Evolutionary conservation across 441 rosid genomes (phyloP).

Genomic region (Hura crepitans): DNA sequence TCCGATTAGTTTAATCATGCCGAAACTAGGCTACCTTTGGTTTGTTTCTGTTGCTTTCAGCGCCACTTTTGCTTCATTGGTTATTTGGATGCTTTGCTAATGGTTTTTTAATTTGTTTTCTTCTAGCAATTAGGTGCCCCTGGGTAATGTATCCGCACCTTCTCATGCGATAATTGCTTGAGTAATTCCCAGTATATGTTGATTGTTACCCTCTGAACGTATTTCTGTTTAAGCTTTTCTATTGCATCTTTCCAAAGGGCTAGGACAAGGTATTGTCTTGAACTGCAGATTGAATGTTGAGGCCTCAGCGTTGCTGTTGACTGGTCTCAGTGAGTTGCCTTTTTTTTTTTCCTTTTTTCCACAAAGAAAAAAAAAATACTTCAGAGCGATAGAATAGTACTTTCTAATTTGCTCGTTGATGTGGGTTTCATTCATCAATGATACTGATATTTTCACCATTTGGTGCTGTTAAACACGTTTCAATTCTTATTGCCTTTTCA

Average conservation of each 20-base stretch:
- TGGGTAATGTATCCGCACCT: neutral
- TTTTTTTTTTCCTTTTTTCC: too few relatives aligned
- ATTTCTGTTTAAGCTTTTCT: neutral
- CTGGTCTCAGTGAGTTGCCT: neutral
- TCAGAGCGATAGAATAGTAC: neutral
- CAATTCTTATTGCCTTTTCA: slow-evolving; percentile 15
- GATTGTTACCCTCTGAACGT: neutral
- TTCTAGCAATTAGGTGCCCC: neutral
- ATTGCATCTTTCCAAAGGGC: neutral
- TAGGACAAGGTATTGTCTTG: neutral
- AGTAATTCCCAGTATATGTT: neutral
- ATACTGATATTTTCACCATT: neutral
- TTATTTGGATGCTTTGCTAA: neutral
- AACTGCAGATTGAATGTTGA: slow-evolving; percentile 1
- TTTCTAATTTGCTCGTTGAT: neutral
- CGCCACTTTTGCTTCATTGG: neutral
- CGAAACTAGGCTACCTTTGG: neutral
- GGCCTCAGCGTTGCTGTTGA: neutral
- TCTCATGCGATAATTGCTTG: neutral
- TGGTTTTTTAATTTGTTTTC: neutral
- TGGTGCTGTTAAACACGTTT: neutral
- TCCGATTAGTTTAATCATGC: neutral
- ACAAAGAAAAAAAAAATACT: too few relatives aligned
- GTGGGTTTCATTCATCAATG: neutral
- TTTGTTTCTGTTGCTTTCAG: neutral